phyloP scores from a whole-genome alignment of 176 grass and related monocot species.

The Lolium rigidum region DNA sequence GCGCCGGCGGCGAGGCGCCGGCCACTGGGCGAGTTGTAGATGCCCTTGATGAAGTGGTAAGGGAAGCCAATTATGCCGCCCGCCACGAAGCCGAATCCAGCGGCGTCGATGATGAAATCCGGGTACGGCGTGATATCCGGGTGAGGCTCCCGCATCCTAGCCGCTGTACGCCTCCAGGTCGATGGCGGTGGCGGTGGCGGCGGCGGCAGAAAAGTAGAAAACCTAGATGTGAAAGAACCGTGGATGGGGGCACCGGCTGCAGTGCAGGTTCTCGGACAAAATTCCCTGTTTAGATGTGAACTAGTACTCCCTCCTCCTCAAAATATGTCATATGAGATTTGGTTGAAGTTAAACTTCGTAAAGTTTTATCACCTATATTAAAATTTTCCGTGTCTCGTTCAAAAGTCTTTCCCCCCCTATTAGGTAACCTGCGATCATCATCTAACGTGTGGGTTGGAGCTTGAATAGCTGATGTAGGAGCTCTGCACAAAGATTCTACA shows the following conservation, averaged over 20 bases:
- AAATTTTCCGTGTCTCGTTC: too few species aligned
- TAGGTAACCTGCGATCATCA: too few species aligned
- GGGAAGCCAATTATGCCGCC: constrained; percentile 60
- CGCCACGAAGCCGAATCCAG: constrained; percentile 49
- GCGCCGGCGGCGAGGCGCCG: constrained; percentile 52
- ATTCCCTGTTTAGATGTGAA: too few species aligned
- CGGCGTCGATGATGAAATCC: constrained; percentile 58
- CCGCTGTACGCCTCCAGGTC: background rate
- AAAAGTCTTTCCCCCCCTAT: too few species aligned
- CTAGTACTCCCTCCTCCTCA: too few species aligned
- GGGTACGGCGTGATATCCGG: constrained; percentile 47
- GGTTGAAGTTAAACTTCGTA: too few species aligned
- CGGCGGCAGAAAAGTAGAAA: background rate
- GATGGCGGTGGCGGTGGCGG: too few species aligned
- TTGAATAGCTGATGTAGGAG: too few species aligned
- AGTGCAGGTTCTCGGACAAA: background rate
- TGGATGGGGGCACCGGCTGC: background rate
- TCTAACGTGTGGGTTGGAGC: too few species aligned
- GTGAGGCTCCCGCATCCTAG: background rate
- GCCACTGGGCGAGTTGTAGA: constrained; percentile 58
- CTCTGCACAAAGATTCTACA: too few species aligned
- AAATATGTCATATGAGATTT: too few species aligned
- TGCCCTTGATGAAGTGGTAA: constrained; percentile 65
- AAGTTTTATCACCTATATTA: too few species aligned
- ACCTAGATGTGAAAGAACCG: background rate